phyloP scores from a whole-genome alignment of 140 eudicot species.

The Anethum foeniculum region DNA sequence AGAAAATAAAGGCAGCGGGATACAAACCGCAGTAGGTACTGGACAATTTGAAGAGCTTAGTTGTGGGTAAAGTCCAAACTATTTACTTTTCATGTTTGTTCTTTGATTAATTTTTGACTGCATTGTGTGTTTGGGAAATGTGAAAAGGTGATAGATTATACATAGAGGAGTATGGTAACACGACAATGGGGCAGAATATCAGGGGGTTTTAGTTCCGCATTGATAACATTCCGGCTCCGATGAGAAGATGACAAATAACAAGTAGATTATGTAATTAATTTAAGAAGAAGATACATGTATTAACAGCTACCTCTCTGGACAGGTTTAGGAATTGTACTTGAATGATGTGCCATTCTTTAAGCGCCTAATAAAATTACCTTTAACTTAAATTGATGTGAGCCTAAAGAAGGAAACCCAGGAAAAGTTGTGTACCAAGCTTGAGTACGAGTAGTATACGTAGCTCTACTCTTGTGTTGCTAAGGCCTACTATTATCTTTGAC shows the following conservation, averaged over 20 bases:
- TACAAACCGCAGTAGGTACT: constrained; percentile 70
- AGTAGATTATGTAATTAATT: not conserved
- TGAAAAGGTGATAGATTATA: not conserved
- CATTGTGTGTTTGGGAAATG: not conserved
- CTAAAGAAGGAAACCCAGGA: too few species aligned
- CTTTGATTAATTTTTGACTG: too few species aligned
- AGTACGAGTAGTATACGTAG: too few species aligned
- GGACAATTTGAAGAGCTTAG: constrained; percentile 64
- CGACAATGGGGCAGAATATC: not conserved
- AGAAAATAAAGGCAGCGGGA: constrained; percentile 44
- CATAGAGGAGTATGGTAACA: not conserved
- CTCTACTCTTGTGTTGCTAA: too few species aligned
- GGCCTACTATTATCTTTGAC: too few species aligned
- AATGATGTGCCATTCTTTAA: not conserved
- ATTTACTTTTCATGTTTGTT: not conserved
- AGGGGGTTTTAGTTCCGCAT: not conserved
- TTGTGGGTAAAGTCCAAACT: constrained; percentile 47
- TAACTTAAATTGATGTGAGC: too few species aligned
- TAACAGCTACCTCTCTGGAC: not conserved
- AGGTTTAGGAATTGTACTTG: not conserved
- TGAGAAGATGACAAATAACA: not conserved
- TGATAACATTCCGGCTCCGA: not conserved
- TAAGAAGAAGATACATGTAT: not conserved
- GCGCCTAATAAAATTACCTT: too few species aligned
- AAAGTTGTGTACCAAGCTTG: too few species aligned